Conservation (phyloP, 2,329 filamentous ascomycete genomes). For the Chaetomium globosum region DNA sequence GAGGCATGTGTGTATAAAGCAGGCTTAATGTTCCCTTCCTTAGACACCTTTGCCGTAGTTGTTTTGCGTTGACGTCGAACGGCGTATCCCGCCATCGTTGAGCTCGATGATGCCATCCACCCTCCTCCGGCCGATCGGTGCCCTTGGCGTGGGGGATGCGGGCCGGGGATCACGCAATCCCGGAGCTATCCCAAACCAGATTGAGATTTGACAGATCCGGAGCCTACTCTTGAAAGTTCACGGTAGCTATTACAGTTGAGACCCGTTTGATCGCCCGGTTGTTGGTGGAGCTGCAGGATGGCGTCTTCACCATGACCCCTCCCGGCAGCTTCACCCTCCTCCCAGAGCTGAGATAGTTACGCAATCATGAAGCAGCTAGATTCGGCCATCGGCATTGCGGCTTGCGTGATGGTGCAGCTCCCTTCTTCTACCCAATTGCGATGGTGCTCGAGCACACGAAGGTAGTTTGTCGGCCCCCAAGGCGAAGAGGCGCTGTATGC, state of each 20-base stretch:
- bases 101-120: constrained; percentile 24
- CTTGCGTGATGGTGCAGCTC: constrained; percentile 4
- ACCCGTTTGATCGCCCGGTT: not conserved
- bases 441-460: not conserved
- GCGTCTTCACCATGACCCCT: not conserved
- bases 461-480: not conserved
- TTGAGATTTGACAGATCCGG: not conserved
- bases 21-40: not conserved
- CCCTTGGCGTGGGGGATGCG: constrained; percentile 26
- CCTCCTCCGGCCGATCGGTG: constrained; percentile 13
- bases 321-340: not conserved
- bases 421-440: not conserved
- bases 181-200: not conserved
- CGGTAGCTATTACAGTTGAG: not conserved
- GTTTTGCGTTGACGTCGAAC: not conserved
- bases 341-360: not conserved
- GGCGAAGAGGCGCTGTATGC: not conserved
- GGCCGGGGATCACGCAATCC: constrained; percentile 17
- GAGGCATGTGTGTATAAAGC: not conserved
- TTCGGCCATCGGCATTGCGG: not conserved
- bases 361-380: not conserved
- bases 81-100: constrained; percentile 7
- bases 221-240: not conserved
- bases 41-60: not conserved
- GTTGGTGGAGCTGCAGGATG: not conserved